Conservation (phyloP, 495 filamentous ascomycete species). For the Immersiella caudata region DNA sequence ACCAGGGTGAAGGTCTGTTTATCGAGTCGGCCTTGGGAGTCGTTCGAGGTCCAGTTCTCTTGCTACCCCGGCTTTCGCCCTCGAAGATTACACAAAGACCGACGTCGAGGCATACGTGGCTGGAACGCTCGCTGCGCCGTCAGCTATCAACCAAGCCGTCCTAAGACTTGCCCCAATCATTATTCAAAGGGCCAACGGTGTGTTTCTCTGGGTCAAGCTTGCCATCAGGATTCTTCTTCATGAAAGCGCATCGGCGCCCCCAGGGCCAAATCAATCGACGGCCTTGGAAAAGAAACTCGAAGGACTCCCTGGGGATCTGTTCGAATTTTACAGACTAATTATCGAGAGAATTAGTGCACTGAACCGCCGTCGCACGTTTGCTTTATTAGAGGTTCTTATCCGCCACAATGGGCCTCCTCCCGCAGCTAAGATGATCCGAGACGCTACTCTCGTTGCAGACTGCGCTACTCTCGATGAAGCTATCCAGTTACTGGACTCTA, state of each 20-base stretch:
- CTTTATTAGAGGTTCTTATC: background rate
- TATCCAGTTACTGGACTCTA: too few species aligned
- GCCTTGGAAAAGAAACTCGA: background rate
- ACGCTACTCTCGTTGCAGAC: too few species aligned
- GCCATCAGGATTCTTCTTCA: background rate
- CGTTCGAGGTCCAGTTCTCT: background rate
- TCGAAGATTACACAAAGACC: background rate
- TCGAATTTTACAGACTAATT: background rate
- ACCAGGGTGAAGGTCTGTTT: background rate
- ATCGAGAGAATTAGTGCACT: background rate
- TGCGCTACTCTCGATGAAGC: too few species aligned
- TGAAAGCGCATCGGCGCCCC: background rate
- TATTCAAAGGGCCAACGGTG: background rate
- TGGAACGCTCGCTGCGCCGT: background rate
- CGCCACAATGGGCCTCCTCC: background rate
- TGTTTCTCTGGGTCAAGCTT: conserved; percentile 2
- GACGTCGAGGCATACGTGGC: background rate
- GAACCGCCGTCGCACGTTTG: background rate
- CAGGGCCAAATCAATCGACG: background rate
- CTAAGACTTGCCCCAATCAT: background rate
- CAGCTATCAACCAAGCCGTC: background rate
- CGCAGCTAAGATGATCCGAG: background rate
- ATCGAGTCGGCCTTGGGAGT: background rate
- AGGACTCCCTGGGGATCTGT: background rate
- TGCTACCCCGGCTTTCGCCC: background rate